A percentile compares a stretch with the other conserved stretches of the same genome.
Conservation (phyloP, 192 early-diverging fungal genomes). For the Funneliformis mosseae region DNA sequence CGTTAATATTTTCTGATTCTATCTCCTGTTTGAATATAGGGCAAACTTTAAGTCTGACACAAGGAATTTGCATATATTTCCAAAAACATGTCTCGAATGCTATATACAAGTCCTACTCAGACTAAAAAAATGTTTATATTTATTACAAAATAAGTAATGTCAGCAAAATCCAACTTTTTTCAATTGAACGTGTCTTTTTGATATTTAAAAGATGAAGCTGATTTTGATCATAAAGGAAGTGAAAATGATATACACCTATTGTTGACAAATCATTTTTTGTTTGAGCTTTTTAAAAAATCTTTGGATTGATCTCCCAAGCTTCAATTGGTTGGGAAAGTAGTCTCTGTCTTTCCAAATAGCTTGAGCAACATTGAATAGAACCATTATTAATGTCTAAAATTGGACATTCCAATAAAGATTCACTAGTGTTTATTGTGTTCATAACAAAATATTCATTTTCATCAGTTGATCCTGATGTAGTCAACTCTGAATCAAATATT, state of each 20-base stretch:
- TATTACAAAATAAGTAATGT: background rate
- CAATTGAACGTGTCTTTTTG: background rate
- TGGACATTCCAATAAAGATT: background rate
- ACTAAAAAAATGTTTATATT: conserved; percentile 15
- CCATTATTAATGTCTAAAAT: background rate
- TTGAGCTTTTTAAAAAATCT: background rate
- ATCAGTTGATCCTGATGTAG: no score
- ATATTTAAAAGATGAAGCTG: background rate
- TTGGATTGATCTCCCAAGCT: conserved; percentile 3
- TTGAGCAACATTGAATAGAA: background rate
- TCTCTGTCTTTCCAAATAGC: background rate
- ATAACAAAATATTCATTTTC: background rate
- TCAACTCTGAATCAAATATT: no score
- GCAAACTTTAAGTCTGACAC: background rate
- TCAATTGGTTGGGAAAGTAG: background rate
- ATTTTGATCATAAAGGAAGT: conserved; percentile 8
- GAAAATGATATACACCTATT: background rate
- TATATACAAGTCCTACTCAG: background rate
- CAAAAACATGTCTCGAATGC: background rate
- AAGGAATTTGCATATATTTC: conserved; percentile 12
- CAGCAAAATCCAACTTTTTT: conserved; percentile 3
- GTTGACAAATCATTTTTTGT: background rate
- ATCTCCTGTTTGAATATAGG: conserved; percentile 1
- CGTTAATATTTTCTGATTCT: background rate
- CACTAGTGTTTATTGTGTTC: background rate